These are phyloP conservation scores for Colletotrichum siamense DNA, from an alignment of 2,329 filamentous ascomycete genomes.

Conservation along the genomic window DNA sequence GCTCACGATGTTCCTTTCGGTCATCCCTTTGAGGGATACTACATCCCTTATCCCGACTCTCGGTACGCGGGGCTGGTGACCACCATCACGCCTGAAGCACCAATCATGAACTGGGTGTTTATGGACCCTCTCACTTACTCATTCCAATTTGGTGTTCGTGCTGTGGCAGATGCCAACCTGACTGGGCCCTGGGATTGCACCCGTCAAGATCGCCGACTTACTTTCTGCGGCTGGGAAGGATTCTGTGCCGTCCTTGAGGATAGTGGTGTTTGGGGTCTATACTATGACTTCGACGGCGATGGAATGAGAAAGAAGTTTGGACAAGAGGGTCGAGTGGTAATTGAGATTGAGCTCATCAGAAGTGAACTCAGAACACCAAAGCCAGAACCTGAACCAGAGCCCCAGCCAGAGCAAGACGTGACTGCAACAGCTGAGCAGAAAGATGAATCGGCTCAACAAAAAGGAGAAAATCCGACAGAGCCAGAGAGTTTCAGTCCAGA, in stretches of 20 bases:
- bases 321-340: constrained; percentile 47
- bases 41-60: constrained; percentile 61
- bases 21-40: constrained; percentile 63
- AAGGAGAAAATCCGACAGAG: neutral
- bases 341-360: constrained; percentile 60
- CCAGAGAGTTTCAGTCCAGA: neutral
- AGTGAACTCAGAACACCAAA: constrained; percentile 45
- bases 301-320: constrained; percentile 47
- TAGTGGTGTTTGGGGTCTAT: constrained; percentile 48
- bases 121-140: constrained; percentile 50
- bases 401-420: neutral
- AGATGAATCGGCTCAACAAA: neutral
- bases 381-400: neutral
- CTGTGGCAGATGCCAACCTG: constrained; percentile 45
- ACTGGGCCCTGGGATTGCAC: constrained; percentile 59
- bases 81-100: constrained; percentile 53
- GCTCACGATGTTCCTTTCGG: constrained; percentile 36
- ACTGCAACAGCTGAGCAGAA: neutral
- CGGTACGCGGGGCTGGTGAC: constrained; percentile 51
- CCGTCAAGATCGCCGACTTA: constrained; percentile 55
- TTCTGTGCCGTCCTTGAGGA: constrained; percentile 52
- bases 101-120: constrained; percentile 57
- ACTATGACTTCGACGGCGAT: constrained; percentile 53
- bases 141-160: constrained; percentile 51
- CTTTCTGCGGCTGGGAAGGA: constrained; percentile 53